Evolutionary conservation across 2,329 filamentous ascomycete genomes (phyloP).

Genomic region (Penicillium sp.): DNA sequence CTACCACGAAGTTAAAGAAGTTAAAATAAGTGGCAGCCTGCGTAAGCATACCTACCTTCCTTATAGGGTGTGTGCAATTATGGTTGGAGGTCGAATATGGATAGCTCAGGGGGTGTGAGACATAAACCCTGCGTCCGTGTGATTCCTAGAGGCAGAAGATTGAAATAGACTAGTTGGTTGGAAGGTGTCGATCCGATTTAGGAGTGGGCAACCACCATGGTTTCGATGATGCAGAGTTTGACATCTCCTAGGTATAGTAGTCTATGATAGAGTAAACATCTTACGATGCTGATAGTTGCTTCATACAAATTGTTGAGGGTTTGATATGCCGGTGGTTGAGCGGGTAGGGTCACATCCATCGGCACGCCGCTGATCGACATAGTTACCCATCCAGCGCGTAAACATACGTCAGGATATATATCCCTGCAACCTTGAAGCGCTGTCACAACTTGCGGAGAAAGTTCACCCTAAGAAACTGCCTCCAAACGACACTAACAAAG

Average conservation of each 20-base stretch:
- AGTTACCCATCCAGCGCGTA: background rate
- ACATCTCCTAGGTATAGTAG: background rate
- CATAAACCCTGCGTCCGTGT: slow-evolving; percentile 18
- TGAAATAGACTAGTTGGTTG: background rate
- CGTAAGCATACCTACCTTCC: slow-evolving; percentile 21
- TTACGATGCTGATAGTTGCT: background rate
- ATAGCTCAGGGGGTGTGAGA: slow-evolving; percentile 27
- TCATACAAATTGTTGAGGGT: background rate
- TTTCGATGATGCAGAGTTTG: background rate
- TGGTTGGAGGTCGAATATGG: slow-evolving; percentile 5
- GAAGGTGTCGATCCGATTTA: slow-evolving; percentile 18
- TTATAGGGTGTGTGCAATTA: slow-evolving; percentile 12
- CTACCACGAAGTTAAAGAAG: slow-evolving; percentile 16
- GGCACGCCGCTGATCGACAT: slow-evolving; percentile 2
- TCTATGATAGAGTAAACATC: background rate
- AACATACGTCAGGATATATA: slow-evolving; percentile 2
- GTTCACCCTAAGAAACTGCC: slow-evolving; percentile 1
- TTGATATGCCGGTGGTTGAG: background rate
- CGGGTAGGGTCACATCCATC: background rate
- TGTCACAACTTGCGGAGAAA: slow-evolving; percentile 15
- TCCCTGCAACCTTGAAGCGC: background rate
- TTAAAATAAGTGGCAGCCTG: slow-evolving; percentile 6
- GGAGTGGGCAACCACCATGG: background rate
- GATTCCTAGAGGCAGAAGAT: background rate
- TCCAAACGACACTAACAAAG: background rate